phyloP scores from a whole-genome alignment of 345 rosid genomes.

The Angophora floribunda region DNA sequence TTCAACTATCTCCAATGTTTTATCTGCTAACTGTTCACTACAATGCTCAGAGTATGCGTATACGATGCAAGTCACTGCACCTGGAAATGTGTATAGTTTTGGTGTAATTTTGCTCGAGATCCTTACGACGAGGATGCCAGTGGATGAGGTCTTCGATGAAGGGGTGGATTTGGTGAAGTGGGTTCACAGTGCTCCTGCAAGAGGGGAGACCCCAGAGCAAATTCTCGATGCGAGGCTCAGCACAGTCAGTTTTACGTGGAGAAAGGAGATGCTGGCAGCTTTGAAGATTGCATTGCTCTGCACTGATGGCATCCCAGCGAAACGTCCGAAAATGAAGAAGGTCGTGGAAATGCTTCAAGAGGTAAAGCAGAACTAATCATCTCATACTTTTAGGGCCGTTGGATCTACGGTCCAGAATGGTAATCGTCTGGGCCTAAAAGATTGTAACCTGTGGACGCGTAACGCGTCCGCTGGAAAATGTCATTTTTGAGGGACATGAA shows the following conservation, averaged over 20 bases:
- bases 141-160: slow-evolving; percentile 90
- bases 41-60: slow-evolving; percentile 72
- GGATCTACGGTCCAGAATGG: background rate
- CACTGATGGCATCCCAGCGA: slow-evolving; percentile 61
- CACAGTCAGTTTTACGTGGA: slow-evolving; percentile 79
- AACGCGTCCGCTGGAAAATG: background rate
- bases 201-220: slow-evolving; percentile 78
- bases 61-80: slow-evolving; percentile 91
- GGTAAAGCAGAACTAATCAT: slow-evolving; percentile 37
- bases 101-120: slow-evolving; percentile 95
- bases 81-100: slow-evolving; percentile 89
- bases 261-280: slow-evolving; percentile 96
- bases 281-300: slow-evolving; percentile 83
- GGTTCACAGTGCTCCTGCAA: slow-evolving; percentile 75
- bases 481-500: background rate
- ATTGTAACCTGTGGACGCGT: background rate
- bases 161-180: slow-evolving; percentile 86
- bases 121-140: slow-evolving; percentile 70
- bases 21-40: background rate
- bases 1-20: background rate
- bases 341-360: slow-evolving; percentile 87
- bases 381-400: background rate
- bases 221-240: slow-evolving; percentile 79
- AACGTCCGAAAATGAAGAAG: slow-evolving; percentile 89
- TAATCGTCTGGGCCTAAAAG: background rate